A percentile compares a stretch with the other conserved stretches of the same genome.
phyloP scores from a whole-genome alignment of 768 basidiomycete genomes.

The Trametes elegans region DNA sequence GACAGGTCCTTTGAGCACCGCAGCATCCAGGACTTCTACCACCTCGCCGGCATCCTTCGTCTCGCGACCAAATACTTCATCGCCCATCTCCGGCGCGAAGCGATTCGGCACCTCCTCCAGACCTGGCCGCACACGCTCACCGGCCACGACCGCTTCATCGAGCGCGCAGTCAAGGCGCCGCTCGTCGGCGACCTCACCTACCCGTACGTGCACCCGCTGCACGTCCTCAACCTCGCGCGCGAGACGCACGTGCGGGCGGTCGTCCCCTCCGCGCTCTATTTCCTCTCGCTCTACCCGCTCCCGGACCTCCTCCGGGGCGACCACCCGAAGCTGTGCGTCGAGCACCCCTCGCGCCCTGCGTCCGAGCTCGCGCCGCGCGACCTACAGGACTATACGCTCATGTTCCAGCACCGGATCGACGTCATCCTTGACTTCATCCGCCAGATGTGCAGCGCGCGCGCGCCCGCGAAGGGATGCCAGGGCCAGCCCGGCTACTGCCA shows the following conservation, averaged over 20 bases:
- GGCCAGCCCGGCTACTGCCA: constrained; percentile 32
- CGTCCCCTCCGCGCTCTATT: constrained; percentile 52
- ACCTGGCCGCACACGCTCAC: constrained; percentile 54
- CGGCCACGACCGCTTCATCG: constrained; percentile 57
- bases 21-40: constrained; percentile 50
- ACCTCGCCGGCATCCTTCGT: constrained; percentile 56
- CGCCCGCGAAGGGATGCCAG: neutral
- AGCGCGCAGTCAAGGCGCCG: constrained; percentile 43
- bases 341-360: constrained; percentile 51
- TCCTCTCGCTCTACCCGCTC: constrained; percentile 56
- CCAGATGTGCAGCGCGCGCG: constrained; percentile 34
- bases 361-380: constrained; percentile 41
- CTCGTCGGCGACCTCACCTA: constrained; percentile 45
- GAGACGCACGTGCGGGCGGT: constrained; percentile 47
- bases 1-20: constrained; percentile 35
- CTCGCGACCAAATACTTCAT: constrained; percentile 62
- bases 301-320: constrained; percentile 46
- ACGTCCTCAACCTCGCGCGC: constrained; percentile 53
- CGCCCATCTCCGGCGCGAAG: constrained; percentile 47
- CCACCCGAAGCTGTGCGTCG: constrained; percentile 49
- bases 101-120: constrained; percentile 45
- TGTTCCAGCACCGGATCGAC: constrained; percentile 55
- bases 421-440: constrained; percentile 49
- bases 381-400: constrained; percentile 49
- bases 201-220: constrained; percentile 57